phyloP scores from a whole-genome alignment of 306 rosid species.

The Fragaria vesca region DNA sequence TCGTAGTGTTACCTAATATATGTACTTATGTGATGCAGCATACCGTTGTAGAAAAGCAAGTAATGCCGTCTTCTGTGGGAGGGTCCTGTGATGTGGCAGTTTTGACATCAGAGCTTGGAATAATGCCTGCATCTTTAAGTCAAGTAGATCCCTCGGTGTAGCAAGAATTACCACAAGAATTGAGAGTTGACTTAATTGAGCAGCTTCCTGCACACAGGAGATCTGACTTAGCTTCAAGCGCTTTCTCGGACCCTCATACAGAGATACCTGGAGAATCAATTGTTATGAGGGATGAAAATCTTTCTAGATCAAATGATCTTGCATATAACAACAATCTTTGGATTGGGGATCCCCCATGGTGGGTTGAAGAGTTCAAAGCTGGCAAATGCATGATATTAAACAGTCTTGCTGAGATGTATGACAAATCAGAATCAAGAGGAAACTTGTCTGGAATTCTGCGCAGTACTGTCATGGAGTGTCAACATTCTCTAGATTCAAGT shows the following conservation, averaged over 20 bases:
- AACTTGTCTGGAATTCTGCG: conserved; percentile 58
- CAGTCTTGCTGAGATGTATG: conserved; percentile 53
- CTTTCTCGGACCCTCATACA: conserved; percentile 22
- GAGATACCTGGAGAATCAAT: conserved; percentile 32
- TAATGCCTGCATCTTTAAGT: conserved; percentile 82
- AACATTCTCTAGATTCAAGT: conserved; percentile 38
- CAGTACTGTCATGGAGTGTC: conserved; percentile 40
- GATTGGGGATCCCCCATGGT: conserved; percentile 77
- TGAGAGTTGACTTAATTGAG: conserved; percentile 62
- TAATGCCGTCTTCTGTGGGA: conserved; percentile 37
- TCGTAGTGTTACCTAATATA: background rate
- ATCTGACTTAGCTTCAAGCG: conserved; percentile 41
- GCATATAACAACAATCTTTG: conserved; percentile 48
- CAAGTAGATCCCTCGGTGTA: conserved; percentile 81
- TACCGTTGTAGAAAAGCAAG: conserved; percentile 31
- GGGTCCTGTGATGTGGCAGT: conserved; percentile 30
- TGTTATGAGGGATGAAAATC: conserved; percentile 26
- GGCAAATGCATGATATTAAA: conserved; percentile 57
- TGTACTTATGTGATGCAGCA: conserved; percentile 38
- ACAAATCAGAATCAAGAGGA: conserved; percentile 43
- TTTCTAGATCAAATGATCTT: conserved; percentile 34
- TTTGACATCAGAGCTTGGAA: conserved; percentile 37
- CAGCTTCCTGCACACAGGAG: conserved; percentile 75
- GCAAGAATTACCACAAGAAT: conserved; percentile 69
- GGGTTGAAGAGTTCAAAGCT: conserved; percentile 71